phyloP scores from a whole-genome alignment of 139 green algal genomes.

The Volvox africanus region DNA sequence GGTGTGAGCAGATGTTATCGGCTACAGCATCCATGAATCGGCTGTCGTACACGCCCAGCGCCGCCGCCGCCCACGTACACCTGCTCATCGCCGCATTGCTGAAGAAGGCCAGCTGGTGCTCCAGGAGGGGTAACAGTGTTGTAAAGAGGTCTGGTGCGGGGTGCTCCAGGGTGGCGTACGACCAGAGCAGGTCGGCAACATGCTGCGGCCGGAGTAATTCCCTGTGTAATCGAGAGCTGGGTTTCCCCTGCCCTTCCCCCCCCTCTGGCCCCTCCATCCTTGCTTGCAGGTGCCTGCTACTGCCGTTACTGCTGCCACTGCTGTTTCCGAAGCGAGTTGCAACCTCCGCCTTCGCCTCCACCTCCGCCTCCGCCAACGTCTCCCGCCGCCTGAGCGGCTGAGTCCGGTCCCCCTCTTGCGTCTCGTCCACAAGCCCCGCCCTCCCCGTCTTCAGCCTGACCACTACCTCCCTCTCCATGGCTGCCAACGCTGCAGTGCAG shows the following conservation, averaged over 20 bases:
- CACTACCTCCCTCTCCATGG: constrained; percentile 13
- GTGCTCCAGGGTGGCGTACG: constrained; percentile 34
- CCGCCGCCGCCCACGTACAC: neutral
- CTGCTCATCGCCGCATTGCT: neutral
- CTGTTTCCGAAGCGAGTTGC: no score
- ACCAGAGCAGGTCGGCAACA: constrained; percentile 52
- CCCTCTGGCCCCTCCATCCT: no score
- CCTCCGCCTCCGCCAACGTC: no score
- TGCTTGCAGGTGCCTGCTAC: no score
- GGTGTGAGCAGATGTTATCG: neutral
- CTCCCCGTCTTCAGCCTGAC: neutral
- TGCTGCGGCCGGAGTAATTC: constrained; percentile 13
- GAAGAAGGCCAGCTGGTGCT: neutral
- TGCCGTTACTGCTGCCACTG: no score
- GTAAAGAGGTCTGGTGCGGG: neutral
- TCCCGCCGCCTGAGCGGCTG: no score
- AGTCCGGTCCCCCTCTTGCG: neutral
- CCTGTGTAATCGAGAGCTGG: no score
- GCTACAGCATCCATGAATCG: constrained; percentile 60
- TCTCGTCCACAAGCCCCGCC: neutral
- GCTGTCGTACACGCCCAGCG: neutral
- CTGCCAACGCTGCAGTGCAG: constrained; percentile 33
- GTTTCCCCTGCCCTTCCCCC: no score
- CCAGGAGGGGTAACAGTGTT: neutral
- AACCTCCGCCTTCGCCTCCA: no score